Conservation (phyloP, 2,329 filamentous ascomycete species). For the Epichloe scottii region DNA sequence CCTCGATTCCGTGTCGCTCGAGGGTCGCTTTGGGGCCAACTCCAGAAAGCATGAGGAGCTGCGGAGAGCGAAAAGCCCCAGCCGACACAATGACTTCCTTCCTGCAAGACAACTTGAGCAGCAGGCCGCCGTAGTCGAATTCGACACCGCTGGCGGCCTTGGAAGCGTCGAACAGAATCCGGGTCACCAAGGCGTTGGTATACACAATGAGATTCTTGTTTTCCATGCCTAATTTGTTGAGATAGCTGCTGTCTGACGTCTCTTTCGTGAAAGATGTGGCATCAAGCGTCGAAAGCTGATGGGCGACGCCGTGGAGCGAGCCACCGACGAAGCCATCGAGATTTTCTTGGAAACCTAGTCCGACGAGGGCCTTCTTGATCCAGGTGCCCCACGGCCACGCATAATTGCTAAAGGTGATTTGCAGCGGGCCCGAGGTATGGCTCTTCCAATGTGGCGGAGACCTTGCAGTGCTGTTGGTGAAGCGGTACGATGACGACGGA, state of each 20-base stretch:
- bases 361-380: background rate
- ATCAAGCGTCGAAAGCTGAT: too few species aligned
- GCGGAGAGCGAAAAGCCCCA: conserved; percentile 43
- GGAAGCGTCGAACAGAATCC: background rate
- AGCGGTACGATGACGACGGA: background rate
- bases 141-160: conserved; percentile 17
- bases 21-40: conserved; percentile 34
- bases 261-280: background rate
- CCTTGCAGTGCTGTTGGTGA: background rate
- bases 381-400: background rate
- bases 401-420: background rate
- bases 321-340: too few species aligned
- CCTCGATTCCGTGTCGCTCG: conserved; percentile 20
- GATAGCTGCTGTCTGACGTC: background rate
- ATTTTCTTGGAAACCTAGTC: background rate
- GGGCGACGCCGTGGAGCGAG: too few species aligned
- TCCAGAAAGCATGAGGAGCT: conserved; percentile 46
- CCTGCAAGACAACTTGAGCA: conserved; percentile 23
- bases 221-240: background rate
- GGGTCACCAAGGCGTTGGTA: background rate
- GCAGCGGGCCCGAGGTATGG: background rate
- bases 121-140: conserved; percentile 24
- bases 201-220: background rate
- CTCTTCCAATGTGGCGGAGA: background rate
- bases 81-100: conserved; percentile 48